Evolutionary conservation across 1,139 yeast genomes (phyloP).

Genomic region (Taiozyma onychis): DNA sequence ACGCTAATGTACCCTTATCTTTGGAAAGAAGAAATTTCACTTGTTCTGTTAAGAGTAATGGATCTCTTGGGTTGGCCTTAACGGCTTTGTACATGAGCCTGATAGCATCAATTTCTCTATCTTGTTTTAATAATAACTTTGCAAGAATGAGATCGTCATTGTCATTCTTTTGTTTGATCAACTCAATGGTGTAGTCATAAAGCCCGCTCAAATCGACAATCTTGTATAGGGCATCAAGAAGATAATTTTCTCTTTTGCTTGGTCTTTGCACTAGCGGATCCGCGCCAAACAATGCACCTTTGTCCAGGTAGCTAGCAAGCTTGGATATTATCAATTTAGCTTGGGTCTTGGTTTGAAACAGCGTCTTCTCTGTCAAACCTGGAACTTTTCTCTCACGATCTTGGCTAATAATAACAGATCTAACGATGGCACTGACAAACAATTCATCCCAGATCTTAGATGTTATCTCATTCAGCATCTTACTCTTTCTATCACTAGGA

Average conservation of each 20-base stretch:
- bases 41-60: conserved; percentile 54
- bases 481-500: conserved; percentile 31
- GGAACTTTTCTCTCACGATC: conserved; percentile 60
- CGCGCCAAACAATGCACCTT: conserved; percentile 64
- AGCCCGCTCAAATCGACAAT: conserved; percentile 62
- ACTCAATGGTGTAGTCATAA: conserved; percentile 51
- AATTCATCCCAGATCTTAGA: conserved; percentile 70
- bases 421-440: conserved; percentile 65
- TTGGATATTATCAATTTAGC: conserved; percentile 52
- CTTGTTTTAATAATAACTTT: conserved; percentile 46
- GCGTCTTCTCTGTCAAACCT: conserved; percentile 38
- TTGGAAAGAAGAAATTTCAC: conserved; percentile 66
- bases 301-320: conserved; percentile 58
- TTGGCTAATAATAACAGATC: conserved; percentile 67
- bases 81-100: conserved; percentile 54
- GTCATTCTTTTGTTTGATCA: conserved; percentile 41
- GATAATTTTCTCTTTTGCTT: conserved; percentile 60
- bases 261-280: conserved; percentile 61
- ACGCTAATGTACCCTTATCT: conserved; percentile 64
- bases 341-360: conserved; percentile 39
- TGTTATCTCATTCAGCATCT: conserved; percentile 23
- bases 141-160: conserved; percentile 49
- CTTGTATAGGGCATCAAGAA: conserved; percentile 69
- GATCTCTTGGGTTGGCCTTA: conserved; percentile 49
- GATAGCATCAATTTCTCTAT: conserved; percentile 72